phyloP scores from a whole-genome alignment of 2,329 filamentous ascomycete genomes.

The Colletotrichum navitas region DNA sequence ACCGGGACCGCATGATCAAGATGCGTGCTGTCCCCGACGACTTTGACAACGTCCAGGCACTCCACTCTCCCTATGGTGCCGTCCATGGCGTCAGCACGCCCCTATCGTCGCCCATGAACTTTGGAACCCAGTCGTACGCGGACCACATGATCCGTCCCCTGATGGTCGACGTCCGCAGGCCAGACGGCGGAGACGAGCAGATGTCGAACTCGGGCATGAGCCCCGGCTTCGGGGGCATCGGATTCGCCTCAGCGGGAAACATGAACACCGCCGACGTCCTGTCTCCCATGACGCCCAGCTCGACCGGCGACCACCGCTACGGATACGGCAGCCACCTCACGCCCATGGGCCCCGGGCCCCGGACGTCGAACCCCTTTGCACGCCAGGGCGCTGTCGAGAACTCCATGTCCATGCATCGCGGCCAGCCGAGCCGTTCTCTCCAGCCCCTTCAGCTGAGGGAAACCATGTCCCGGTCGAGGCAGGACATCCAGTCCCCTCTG shows the following conservation, averaged over 20 bases:
- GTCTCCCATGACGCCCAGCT: slow-evolving; percentile 65
- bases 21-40: slow-evolving; percentile 79
- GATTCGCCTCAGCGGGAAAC: slow-evolving; percentile 68
- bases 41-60: slow-evolving; percentile 77
- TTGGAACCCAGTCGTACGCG: slow-evolving; percentile 62
- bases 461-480: slow-evolving; percentile 67
- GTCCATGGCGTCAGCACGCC: slow-evolving; percentile 65
- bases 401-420: slow-evolving; percentile 56
- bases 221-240: slow-evolving; percentile 75
- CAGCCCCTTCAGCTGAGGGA: slow-evolving; percentile 72
- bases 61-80: slow-evolving; percentile 76
- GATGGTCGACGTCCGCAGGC: slow-evolving; percentile 76
- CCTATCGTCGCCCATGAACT: slow-evolving; percentile 63
- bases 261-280: slow-evolving; percentile 67
- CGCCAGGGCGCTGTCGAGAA: slow-evolving; percentile 61
- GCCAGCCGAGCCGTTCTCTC: slow-evolving; percentile 63
- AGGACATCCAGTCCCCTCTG: slow-evolving; percentile 70
- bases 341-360: slow-evolving; percentile 61
- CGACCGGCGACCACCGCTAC: slow-evolving; percentile 60
- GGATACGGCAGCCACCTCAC: slow-evolving; percentile 63
- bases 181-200: slow-evolving; percentile 71
- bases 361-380: slow-evolving; percentile 66
- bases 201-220: slow-evolving; percentile 76
- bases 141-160: slow-evolving; percentile 76
- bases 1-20: slow-evolving; percentile 78